Evolutionary conservation across 768 basidiomycete species (phyloP), one percentile per base, ranked within the genome.

Genomic region (Auriscalpium orientale): DNA sequence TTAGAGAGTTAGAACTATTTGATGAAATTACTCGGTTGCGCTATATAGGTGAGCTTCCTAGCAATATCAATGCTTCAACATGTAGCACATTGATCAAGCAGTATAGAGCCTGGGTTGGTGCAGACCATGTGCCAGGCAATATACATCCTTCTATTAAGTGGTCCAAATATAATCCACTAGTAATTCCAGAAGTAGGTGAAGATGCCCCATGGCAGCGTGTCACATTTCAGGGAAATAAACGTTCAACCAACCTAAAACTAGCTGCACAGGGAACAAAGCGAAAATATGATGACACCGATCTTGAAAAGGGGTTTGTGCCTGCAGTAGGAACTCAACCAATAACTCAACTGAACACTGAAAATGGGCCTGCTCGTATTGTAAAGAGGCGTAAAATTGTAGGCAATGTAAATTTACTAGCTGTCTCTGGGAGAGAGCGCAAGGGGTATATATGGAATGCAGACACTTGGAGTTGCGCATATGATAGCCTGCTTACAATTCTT

Each of bases 1-100:
- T 64, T 35, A 34, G 56, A 46, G 56, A 57, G n/a, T 20, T 59
- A 10, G 56, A 61, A 22, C 18, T 61, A 5, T 45, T 61, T 21
- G 54, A 58, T 55, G 34, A 61, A 9, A 61, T 61, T 3, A 52
- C 57, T 16, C 8, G 36, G 20, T 49, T 58, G 15, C 13, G 49
- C 28, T 56, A 44, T 52, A n/a, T 49, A 10, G 40, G 35, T 46
- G 35, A 47, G 13, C 36, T 61, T 8, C 28, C 55, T 22, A 33
- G 11, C 4, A n/a, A 18, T 21, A 37, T 51, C 35, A 35, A 18
- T 18, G 50, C 34, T 11, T 13, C 16, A 12, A 51, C 50, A 18
- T 15, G 50, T 21, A 10, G 34, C 35, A 35, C 50, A 12, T 37
- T 35, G 2, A 51, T 51, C 35, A 35, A 51, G 12, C 18, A 35